These are phyloP conservation scores for Chalaropsis thielavioides DNA, from an alignment of 2,329 filamentous ascomycete species.

Conservation along the genomic window DNA sequence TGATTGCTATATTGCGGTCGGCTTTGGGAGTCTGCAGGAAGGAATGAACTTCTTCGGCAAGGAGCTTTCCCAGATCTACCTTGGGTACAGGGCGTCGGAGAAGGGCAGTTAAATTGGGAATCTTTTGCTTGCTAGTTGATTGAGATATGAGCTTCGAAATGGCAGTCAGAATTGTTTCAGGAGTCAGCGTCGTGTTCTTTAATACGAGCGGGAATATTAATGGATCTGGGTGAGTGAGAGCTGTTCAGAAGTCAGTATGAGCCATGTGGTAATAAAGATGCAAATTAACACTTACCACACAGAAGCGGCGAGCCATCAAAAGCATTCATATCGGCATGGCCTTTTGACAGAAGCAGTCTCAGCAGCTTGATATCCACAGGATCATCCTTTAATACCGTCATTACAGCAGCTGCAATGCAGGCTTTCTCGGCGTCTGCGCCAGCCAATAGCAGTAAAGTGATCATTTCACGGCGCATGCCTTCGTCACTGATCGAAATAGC, in stretches of 20 bases:
- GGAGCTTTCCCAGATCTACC: conserved; percentile 29
- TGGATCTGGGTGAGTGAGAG: conserved; percentile 31
- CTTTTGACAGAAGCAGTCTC: conserved; percentile 34
- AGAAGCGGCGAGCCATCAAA: conserved; percentile 32
- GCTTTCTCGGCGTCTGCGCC: conserved; percentile 31
- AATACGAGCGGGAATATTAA: conserved; percentile 36
- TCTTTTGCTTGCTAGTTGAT: conserved; percentile 33
- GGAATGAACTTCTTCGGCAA: conserved; percentile 38
- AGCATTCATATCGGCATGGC: conserved; percentile 39
- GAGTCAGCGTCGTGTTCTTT: conserved; percentile 31
- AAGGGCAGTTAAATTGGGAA: conserved; percentile 35
- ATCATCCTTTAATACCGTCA: conserved; percentile 29
- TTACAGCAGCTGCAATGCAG: conserved; percentile 31
- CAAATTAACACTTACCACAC: conserved; percentile 22
- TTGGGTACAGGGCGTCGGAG: conserved; percentile 31
- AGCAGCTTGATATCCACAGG: conserved; percentile 38
- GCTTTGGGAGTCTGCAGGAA: conserved; percentile 28
- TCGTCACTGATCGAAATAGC: conserved; percentile 34
- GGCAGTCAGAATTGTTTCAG: conserved; percentile 30
- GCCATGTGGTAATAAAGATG: not conserved
- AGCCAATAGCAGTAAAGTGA: conserved; percentile 32
- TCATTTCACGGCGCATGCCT: conserved; percentile 32
- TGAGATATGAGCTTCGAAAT: conserved; percentile 31
- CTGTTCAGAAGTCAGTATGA: conserved; percentile 22
- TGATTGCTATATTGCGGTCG: conserved; percentile 29